Percentiles rank a stretch among this genome's conserved stretches.
These are phyloP conservation scores for Neonectria punicea DNA, from an alignment of 2,329 filamentous ascomycete species.

Conservation along the genomic window DNA sequence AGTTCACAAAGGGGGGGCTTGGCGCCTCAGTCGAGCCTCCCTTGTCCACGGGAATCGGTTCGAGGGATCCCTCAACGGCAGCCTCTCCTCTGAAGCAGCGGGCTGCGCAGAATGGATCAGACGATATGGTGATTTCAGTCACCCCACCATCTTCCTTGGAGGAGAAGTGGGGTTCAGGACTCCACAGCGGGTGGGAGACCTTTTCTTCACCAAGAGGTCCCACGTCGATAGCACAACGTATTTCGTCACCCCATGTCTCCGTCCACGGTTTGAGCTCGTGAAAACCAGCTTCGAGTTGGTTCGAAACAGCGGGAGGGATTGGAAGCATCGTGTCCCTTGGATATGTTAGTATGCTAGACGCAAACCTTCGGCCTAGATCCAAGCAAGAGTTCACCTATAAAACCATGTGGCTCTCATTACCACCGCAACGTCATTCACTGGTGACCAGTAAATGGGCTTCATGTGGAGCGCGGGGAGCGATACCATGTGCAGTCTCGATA, in stretches of 20 bases:
- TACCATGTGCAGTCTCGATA: conserved; percentile 91
- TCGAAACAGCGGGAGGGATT: conserved; percentile 85
- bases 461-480: conserved; percentile 84
- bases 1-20: conserved; percentile 73
- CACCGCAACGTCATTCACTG: conserved; percentile 85
- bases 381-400: conserved; percentile 68
- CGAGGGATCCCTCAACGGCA: conserved; percentile 63
- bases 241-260: conserved; percentile 90
- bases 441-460: conserved; percentile 98
- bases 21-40: conserved; percentile 54
- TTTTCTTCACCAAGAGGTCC: conserved; percentile 93
- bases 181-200: conserved; percentile 85
- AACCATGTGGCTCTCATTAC: conserved; percentile 96
- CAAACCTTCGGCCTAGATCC: no score
- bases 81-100: conserved; percentile 70
- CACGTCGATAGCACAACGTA: conserved; percentile 89
- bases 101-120: conserved; percentile 68
- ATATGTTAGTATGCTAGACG: conserved; percentile 29
- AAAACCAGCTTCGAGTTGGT: conserved; percentile 93
- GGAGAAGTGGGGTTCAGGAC: conserved; percentile 57
- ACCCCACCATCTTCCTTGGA: conserved; percentile 29
- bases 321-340: conserved; percentile 85
- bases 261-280: conserved; percentile 87
- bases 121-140: conserved; percentile 57
- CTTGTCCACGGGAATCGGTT: conserved; percentile 43